Evolutionary conservation across 2,329 filamentous ascomycete genomes (phyloP).

Genomic region (Aspergillus jensenii): DNA sequence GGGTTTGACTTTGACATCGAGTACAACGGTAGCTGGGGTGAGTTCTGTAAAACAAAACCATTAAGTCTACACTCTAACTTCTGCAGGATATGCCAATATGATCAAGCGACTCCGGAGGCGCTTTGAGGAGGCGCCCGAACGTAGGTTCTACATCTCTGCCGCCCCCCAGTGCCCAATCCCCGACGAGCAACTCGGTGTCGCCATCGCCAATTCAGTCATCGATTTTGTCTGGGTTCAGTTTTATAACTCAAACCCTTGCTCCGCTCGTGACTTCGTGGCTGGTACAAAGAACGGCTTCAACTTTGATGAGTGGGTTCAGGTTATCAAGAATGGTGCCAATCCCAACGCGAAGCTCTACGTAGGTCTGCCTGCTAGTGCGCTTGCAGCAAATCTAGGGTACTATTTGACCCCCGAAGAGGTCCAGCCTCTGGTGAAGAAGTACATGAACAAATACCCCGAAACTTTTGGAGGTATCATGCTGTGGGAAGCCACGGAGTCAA

Average conservation of each 20-base stretch:
- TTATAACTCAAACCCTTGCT: slow-evolving; percentile 55
- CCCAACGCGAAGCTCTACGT: slow-evolving; percentile 54
- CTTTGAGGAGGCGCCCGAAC: slow-evolving; percentile 34
- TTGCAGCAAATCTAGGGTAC: slow-evolving; percentile 32
- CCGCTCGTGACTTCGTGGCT: slow-evolving; percentile 45
- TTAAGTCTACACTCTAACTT: not conserved
- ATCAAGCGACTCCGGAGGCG: slow-evolving; percentile 47
- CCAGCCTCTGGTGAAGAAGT: slow-evolving; percentile 44
- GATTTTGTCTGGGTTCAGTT: slow-evolving; percentile 59
- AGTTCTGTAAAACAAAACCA: slow-evolving; percentile 1
- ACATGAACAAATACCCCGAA: slow-evolving; percentile 38
- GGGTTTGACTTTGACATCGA: slow-evolving; percentile 55
- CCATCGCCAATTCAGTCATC: slow-evolving; percentile 47
- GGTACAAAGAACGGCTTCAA: slow-evolving; percentile 41
- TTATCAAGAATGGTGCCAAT: slow-evolving; percentile 37
- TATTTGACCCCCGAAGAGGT: slow-evolving; percentile 52
- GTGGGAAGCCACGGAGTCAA: slow-evolving; percentile 56
- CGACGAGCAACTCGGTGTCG: slow-evolving; percentile 47
- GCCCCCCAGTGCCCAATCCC: slow-evolving; percentile 55
- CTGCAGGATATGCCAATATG: slow-evolving; percentile 47
- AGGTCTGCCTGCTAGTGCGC: slow-evolving; percentile 46
- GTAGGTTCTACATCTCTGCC: slow-evolving; percentile 52
- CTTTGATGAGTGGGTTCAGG: slow-evolving; percentile 47
- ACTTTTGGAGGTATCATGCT: slow-evolving; percentile 61
- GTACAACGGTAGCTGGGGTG: slow-evolving; percentile 31